Conservation (phyloP, 495 filamentous ascomycete genomes). For the Tuber indicum region DNA sequence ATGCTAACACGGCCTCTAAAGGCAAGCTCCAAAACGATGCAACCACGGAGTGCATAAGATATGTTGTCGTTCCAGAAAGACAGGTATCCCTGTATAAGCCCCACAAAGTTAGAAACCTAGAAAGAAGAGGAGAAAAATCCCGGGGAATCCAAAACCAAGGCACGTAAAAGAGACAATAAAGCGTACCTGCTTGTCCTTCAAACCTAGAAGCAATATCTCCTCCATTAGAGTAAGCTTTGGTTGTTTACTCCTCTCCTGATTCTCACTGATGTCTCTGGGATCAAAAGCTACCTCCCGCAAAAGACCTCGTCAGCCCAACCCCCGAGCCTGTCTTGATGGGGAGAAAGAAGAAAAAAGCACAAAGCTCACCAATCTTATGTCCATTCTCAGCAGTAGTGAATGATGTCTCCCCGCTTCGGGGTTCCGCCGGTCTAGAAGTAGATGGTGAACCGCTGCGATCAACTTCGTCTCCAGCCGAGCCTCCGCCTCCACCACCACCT, state of each 20-base stretch:
- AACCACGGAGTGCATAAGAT: conserved; percentile 91
- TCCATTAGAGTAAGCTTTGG: conserved; percentile 98
- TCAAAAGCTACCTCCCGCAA: conserved; percentile 61
- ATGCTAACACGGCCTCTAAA: conserved; percentile 95
- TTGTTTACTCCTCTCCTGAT: conserved; percentile 90
- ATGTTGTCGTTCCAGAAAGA: conserved; percentile 99
- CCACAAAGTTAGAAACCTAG: conserved; percentile 20
- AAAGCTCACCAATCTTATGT: conserved; percentile 65
- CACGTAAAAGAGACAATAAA: conserved; percentile 4
- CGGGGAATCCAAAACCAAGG: conserved; percentile 30
- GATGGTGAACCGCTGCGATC: conserved; percentile 64
- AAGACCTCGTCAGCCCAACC: conserved; percentile 11
- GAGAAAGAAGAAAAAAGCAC: background rate
- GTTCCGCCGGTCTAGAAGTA: conserved; percentile 56
- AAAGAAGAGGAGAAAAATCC: background rate
- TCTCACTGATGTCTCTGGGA: conserved; percentile 94
- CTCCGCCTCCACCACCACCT: conserved; percentile 48
- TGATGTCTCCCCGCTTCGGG: conserved; percentile 60
- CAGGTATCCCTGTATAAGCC: conserved; percentile 68
- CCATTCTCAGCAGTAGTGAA: conserved; percentile 92
- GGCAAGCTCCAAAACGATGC: conserved; percentile 94
- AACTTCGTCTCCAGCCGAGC: conserved; percentile 54
- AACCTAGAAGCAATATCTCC: conserved; percentile 83
- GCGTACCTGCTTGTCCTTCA: conserved; percentile 96
- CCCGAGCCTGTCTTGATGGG: background rate